Evolutionary conservation across 805 yeast genomes (phyloP).

Genomic region (Danielia oregonensis): DNA sequence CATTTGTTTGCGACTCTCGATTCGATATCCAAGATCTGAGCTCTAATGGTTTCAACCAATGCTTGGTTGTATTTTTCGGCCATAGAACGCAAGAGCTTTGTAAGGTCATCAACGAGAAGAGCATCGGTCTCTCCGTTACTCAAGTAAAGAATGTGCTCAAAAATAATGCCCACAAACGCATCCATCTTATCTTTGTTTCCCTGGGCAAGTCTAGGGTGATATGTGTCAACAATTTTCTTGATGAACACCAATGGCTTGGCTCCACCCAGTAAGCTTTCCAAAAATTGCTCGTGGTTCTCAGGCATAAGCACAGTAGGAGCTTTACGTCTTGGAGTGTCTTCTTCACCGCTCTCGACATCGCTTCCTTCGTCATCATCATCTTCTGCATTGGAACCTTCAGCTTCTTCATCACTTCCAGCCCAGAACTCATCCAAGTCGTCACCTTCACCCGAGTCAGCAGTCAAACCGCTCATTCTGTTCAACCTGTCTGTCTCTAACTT

Average conservation of each 20-base stretch:
- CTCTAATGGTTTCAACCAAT: slow-evolving; percentile 61
- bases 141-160: slow-evolving; percentile 57
- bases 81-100: slow-evolving; percentile 48
- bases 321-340: slow-evolving; percentile 2
- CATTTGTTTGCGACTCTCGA: slow-evolving; percentile 37
- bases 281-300: slow-evolving; percentile 25
- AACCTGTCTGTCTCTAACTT: slow-evolving; percentile 64
- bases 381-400: slow-evolving; percentile 36
- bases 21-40: slow-evolving; percentile 53
- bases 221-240: slow-evolving; percentile 51
- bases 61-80: slow-evolving; percentile 63
- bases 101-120: slow-evolving; percentile 39
- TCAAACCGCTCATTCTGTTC: slow-evolving; percentile 69
- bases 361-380: slow-evolving; percentile 40
- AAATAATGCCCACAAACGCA: slow-evolving; percentile 55
- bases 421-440: slow-evolving; percentile 76
- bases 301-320: slow-evolving; percentile 27
- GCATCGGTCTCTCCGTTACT: slow-evolving; percentile 18
- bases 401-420: slow-evolving; percentile 47
- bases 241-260: slow-evolving; percentile 41
- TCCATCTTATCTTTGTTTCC: slow-evolving; percentile 80
- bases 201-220: slow-evolving; percentile 73
- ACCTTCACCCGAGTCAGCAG: slow-evolving; percentile 44
- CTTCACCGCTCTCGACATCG: slow-evolving; percentile 20
- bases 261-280: slow-evolving; percentile 24